phyloP scores from a whole-genome alignment of 208 protist genomes.

The Leishmania arabica region DNA sequence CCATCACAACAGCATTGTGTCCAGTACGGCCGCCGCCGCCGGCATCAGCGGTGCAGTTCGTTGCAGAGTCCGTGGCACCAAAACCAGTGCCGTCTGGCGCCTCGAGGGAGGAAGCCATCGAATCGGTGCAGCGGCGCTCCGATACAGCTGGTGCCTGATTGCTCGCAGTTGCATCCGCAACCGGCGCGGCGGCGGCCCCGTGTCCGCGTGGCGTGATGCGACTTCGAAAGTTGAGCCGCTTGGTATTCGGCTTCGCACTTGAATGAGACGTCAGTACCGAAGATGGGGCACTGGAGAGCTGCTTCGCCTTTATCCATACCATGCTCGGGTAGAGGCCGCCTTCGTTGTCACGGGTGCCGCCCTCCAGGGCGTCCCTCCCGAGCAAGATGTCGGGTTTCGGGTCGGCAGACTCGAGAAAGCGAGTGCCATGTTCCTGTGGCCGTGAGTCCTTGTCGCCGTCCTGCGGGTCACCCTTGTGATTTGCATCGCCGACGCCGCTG shows the following conservation, averaged over 20 bases:
- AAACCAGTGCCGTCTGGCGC: background rate
- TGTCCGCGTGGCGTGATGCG: conserved; percentile 14
- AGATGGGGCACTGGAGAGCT: background rate
- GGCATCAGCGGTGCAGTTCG: background rate
- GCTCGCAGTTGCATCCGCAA: conserved; percentile 1
- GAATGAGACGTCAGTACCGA: background rate
- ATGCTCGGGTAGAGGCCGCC: conserved; percentile 1
- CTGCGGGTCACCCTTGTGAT: background rate
- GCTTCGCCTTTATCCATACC: background rate
- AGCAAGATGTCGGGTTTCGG: background rate
- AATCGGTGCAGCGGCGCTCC: background rate
- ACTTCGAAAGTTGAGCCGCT: conserved; percentile 14
- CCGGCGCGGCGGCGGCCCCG: background rate
- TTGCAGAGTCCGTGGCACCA: background rate
- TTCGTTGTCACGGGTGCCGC: background rate
- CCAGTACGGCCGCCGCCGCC: background rate
- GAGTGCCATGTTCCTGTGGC: conserved; percentile 3
- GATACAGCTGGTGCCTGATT: background rate
- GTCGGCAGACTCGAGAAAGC: conserved; percentile 15
- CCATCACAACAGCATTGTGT: background rate
- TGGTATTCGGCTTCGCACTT: background rate
- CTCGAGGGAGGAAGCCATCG: background rate
- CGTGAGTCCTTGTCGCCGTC: conserved; percentile 23
- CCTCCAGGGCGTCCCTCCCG: conserved; percentile 5
- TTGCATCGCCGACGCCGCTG: conserved; percentile 2